Percentiles rank a stretch among this genome's conserved stretches.
Evolutionary conservation across 306 rosid species (phyloP).

Genomic region (Amphicarpaea edgeworthii): DNA sequence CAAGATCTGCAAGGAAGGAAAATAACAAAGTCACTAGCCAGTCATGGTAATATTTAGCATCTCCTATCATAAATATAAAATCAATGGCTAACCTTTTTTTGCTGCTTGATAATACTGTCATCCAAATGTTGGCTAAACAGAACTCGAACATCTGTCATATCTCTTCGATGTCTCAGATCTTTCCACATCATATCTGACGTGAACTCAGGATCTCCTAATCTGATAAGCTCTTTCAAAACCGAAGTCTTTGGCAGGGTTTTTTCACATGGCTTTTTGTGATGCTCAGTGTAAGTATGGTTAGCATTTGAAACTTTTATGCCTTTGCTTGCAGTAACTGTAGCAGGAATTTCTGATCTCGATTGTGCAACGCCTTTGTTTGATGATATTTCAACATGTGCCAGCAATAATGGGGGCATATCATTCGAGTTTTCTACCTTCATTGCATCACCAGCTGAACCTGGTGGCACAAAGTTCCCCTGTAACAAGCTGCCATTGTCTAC

Average conservation of each 20-base stretch:
- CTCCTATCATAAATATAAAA: conserved; percentile 24
- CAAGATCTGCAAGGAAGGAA: conserved; percentile 62
- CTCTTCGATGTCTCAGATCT: conserved; percentile 79
- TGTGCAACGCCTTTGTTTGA: conserved; percentile 41
- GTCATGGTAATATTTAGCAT: conserved; percentile 34
- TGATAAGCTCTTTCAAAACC: conserved; percentile 61
- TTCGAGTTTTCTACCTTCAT: conserved; percentile 30
- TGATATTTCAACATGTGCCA: conserved; percentile 46
- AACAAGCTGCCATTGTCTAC: conserved; percentile 33
- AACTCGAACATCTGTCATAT: conserved; percentile 70
- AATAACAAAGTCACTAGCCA: conserved; percentile 33
- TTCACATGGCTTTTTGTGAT: conserved; percentile 47
- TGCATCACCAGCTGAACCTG: conserved; percentile 31
- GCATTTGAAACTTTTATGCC: conserved; percentile 45
- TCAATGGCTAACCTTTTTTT: conserved; percentile 73
- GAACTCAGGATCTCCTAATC: conserved; percentile 57
- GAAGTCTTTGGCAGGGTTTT: conserved; percentile 57
- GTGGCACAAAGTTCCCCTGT: conserved; percentile 33
- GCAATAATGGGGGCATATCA: conserved; percentile 41
- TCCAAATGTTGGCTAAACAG: conserved; percentile 89
- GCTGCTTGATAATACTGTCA: conserved; percentile 69
- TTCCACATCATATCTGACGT: conserved; percentile 41
- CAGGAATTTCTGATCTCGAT: conserved; percentile 40
- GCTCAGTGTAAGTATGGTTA: conserved; percentile 32
- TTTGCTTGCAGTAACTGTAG: conserved; percentile 36